Percentiles rank a stretch among this genome's conserved stretches.
Conservation (phyloP, 495 filamentous ascomycete species). For the Daldinia bambusicola region DNA sequence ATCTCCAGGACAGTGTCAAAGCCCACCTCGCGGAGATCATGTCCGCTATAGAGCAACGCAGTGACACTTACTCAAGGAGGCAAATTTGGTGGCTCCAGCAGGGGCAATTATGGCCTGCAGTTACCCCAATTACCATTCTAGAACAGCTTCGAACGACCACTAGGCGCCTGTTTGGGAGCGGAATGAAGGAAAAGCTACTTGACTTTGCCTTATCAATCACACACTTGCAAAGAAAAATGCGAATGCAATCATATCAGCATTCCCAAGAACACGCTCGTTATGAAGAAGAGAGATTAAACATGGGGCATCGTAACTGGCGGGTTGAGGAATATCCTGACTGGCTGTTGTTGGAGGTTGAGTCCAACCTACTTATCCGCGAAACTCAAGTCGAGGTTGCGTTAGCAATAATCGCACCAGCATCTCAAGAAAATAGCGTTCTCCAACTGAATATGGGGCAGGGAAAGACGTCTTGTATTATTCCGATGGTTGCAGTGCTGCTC, state of each 20-base stretch:
- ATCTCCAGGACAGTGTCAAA: constrained; percentile 45
- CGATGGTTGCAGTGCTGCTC: constrained; percentile 61
- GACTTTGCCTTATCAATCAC: constrained; percentile 57
- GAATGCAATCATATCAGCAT: constrained; percentile 48
- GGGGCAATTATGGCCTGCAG: constrained; percentile 63
- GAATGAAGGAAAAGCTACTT: constrained; percentile 58
- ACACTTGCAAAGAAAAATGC: constrained; percentile 54
- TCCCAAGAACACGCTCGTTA: constrained; percentile 30
- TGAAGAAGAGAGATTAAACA: constrained; percentile 54
- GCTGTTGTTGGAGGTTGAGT: constrained; percentile 68
- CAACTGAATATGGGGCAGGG: constrained; percentile 66
- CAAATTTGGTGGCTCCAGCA: constrained; percentile 57
- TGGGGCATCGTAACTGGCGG: constrained; percentile 64
- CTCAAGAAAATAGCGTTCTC: constrained; percentile 60
- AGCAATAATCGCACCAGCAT: constrained; percentile 59
- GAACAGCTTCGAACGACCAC: constrained; percentile 61
- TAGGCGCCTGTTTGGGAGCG: constrained; percentile 45
- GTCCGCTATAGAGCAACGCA: constrained; percentile 23
- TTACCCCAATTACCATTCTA: constrained; percentile 62
- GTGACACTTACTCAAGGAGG: constrained; percentile 2
- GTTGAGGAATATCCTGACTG: constrained; percentile 61
- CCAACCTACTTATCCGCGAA: constrained; percentile 60
- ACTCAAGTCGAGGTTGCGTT: constrained; percentile 63
- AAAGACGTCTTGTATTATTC: constrained; percentile 65
- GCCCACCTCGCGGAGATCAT: constrained; percentile 13